Evolutionary conservation across 2,329 filamentous ascomycete species (phyloP).

Genomic region (Calonectria pauciramosa): DNA sequence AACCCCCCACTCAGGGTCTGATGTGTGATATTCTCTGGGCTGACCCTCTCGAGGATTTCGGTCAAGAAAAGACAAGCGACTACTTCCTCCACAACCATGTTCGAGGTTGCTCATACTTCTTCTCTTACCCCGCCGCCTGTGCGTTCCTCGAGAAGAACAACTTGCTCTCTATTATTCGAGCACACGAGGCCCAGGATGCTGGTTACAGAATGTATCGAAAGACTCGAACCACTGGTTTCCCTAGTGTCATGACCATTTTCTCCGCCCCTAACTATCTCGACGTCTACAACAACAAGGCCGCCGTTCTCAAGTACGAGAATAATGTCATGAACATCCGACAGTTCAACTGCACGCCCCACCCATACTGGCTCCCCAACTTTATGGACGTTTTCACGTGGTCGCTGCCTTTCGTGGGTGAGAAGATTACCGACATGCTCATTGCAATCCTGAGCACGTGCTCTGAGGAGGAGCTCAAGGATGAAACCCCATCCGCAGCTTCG

Average conservation of each 20-base stretch:
- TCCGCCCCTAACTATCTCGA: slow-evolving; percentile 99
- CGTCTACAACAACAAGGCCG: slow-evolving; percentile 99
- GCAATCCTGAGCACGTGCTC: slow-evolving; percentile 98
- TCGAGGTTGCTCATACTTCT: slow-evolving; percentile 98
- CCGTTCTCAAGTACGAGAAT: slow-evolving; percentile 99
- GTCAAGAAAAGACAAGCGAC: slow-evolving; percentile 97
- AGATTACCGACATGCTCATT: slow-evolving; percentile 99
- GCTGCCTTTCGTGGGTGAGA: slow-evolving; percentile 97
- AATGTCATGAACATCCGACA: slow-evolving; percentile 99
- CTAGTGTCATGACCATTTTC: slow-evolving; percentile 99
- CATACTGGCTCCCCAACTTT: slow-evolving; percentile 99
- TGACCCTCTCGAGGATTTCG: slow-evolving; percentile 97
- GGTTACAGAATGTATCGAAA: slow-evolving; percentile 99
- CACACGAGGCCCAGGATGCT: slow-evolving; percentile 98
- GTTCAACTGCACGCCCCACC: slow-evolving; percentile 99
- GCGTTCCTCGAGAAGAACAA: slow-evolving; percentile 99
- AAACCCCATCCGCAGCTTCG: slow-evolving; percentile 78
- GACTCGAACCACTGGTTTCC: slow-evolving; percentile 97
- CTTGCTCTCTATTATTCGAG: slow-evolving; percentile 94
- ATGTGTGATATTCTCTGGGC: slow-evolving; percentile 99
- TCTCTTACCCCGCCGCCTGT: slow-evolving; percentile 97
- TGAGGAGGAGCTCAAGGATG: slow-evolving; percentile 97
- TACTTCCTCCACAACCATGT: slow-evolving; percentile 99
- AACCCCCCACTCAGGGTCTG: slow-evolving; percentile 95
- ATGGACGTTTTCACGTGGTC: slow-evolving; percentile 99